Percentiles rank a stretch among this genome's conserved stretches.
phyloP scores from a whole-genome alignment of 73 alveolate species.

The Breviolum minutum region DNA sequence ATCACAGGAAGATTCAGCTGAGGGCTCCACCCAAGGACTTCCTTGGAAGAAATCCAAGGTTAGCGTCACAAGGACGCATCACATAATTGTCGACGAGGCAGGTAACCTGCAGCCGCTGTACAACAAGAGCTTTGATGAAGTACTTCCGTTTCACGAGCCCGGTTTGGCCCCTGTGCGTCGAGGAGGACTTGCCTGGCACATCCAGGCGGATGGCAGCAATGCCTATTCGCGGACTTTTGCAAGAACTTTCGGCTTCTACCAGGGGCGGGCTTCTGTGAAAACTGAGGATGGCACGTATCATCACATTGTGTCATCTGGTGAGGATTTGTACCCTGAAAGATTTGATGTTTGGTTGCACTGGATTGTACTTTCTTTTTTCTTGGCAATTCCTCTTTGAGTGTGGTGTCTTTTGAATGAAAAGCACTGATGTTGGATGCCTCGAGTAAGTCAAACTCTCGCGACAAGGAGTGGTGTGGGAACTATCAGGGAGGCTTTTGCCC shows the following conservation, averaged over 20 bases:
- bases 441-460: background rate
- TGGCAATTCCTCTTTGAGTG: background rate
- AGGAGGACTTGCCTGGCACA: slow-evolving; percentile 1
- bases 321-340: background rate
- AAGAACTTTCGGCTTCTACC: slow-evolving; percentile 15
- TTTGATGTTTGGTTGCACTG: background rate
- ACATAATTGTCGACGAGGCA: background rate
- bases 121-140: slow-evolving; percentile 7
- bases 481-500: slow-evolving; percentile 12
- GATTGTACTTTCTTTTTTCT: background rate
- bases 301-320: slow-evolving; percentile 18
- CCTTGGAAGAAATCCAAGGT: background rate
- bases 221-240: background rate
- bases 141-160: slow-evolving; percentile 28
- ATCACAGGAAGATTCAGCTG: background rate
- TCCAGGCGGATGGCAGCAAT: background rate
- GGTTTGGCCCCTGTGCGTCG: slow-evolving; percentile 50
- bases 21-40: background rate
- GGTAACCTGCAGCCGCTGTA: slow-evolving; percentile 14
- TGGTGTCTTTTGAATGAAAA: background rate
- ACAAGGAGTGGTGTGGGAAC: slow-evolving; percentile 44
- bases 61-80: background rate
- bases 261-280: slow-evolving; percentile 8
- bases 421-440: background rate
- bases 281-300: background rate